phyloP scores from a whole-genome alignment of 768 basidiomycete species.

The Tulasnella sp. region DNA sequence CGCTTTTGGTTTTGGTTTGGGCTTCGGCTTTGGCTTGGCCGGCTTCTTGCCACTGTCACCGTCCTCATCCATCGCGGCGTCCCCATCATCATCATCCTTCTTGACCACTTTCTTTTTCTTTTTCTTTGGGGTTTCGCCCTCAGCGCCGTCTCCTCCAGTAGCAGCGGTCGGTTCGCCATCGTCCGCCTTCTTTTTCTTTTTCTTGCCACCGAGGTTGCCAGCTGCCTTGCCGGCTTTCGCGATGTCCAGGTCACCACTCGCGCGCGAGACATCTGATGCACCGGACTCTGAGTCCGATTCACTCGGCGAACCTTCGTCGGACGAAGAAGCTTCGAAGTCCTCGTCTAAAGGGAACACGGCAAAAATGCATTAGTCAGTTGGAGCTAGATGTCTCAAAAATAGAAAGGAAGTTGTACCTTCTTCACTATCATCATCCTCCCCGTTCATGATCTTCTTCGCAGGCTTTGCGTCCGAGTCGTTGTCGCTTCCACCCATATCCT shows the following conservation, averaged over 20 bases:
- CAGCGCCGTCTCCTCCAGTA: conserved; percentile 41
- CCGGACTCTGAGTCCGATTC: conserved; percentile 54
- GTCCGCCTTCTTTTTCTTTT: conserved; percentile 50
- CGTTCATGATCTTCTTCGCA: conserved; percentile 43
- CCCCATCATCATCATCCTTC: conserved; percentile 25
- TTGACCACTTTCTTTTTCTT: conserved; percentile 30
- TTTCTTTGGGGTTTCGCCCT: conserved; percentile 35
- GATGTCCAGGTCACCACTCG: conserved; percentile 26
- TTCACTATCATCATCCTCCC: conserved; percentile 67
- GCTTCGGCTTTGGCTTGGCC: conserved; percentile 34
- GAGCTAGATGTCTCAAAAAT: conserved; percentile 2
- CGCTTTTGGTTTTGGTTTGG: conserved; percentile 30
- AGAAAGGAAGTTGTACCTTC: conserved; percentile 37
- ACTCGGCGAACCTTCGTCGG: conserved; percentile 82
- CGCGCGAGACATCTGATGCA: conserved; percentile 69
- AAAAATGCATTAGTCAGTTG: too few species aligned
- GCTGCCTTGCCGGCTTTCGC: conserved; percentile 20
- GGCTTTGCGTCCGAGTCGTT: conserved; percentile 38
- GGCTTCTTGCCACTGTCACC: too few species aligned
- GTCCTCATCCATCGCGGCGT: conserved; percentile 26
- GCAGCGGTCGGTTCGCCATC: conserved; percentile 33
- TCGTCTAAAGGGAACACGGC: conserved; percentile 43
- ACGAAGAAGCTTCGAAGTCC: conserved; percentile 80
- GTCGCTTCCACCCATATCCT: conserved; percentile 73
- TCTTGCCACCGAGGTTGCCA: conserved; percentile 24